Percentiles rank a stretch among this genome's conserved stretches.
These are phyloP conservation scores for Colletotrichum caudatum DNA, from an alignment of 2,329 filamentous ascomycete species.

Conservation along the genomic window DNA sequence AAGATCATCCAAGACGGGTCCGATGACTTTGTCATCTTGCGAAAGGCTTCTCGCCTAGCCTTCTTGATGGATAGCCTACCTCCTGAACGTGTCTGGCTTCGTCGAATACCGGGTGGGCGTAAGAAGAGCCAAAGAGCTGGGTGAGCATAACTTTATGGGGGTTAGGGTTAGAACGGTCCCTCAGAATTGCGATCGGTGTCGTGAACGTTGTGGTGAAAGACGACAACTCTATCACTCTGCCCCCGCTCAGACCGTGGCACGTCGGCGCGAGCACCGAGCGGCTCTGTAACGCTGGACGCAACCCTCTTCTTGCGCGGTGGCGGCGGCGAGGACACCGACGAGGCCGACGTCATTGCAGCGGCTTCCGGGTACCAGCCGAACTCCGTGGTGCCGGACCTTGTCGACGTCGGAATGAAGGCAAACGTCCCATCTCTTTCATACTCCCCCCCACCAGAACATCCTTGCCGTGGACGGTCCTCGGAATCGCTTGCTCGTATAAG, in stretches of 20 bases:
- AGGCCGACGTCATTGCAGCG: slow-evolving; percentile 50
- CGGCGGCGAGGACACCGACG: slow-evolving; percentile 46
- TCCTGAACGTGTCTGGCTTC: slow-evolving; percentile 31
- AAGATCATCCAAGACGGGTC: slow-evolving; percentile 42
- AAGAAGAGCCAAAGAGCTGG: not conserved
- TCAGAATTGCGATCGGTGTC: not conserved
- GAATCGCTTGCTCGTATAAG: slow-evolving; percentile 57
- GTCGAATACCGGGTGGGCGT: not conserved
- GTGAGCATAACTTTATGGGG: slow-evolving; percentile 18
- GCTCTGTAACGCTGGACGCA: slow-evolving; percentile 44
- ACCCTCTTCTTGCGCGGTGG: slow-evolving; percentile 50
- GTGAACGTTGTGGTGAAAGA: slow-evolving; percentile 14
- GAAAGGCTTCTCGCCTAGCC: slow-evolving; percentile 41
- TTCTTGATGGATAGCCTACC: slow-evolving; percentile 42
- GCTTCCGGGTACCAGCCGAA: slow-evolving; percentile 53
- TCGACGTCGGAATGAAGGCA: slow-evolving; percentile 45
- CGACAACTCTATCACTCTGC: slow-evolving; percentile 15
- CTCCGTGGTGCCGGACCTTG: slow-evolving; percentile 46
- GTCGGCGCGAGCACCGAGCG: slow-evolving; percentile 17
- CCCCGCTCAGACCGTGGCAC: slow-evolving; percentile 10
- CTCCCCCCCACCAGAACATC: slow-evolving; percentile 54
- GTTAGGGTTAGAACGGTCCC: slow-evolving; percentile 13
- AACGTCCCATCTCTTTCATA: slow-evolving; percentile 49
- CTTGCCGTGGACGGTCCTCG: slow-evolving; percentile 58
- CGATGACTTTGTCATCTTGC: slow-evolving; percentile 43